phyloP scores from a whole-genome alignment of 352 stramenopile genomes.

The Saprolegnia parasitica region DNA sequence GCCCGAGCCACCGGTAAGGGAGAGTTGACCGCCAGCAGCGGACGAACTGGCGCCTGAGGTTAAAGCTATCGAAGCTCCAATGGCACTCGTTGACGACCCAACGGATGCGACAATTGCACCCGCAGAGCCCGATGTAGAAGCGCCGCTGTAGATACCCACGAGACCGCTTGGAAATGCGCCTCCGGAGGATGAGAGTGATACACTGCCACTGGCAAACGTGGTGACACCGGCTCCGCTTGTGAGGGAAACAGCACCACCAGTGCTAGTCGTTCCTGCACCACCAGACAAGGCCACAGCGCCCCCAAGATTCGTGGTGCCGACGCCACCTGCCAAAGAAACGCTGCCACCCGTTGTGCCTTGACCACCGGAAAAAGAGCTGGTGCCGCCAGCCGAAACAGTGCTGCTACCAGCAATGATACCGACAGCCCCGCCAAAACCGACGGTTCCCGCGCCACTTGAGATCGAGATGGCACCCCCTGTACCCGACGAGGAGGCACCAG shows the following conservation, averaged over 20 bases:
- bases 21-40: slow-evolving; percentile 9
- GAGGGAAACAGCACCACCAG: slow-evolving; percentile 11
- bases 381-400: slow-evolving; percentile 6
- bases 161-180: slow-evolving; percentile 16
- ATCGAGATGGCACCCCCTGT: slow-evolving; percentile 7
- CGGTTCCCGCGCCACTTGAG: slow-evolving; percentile 13
- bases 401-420: slow-evolving; percentile 17
- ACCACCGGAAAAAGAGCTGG: slow-evolving; percentile 11
- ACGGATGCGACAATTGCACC: slow-evolving; percentile 43
- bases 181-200: slow-evolving; percentile 2
- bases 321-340: slow-evolving; percentile 18
- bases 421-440: slow-evolving; percentile 9
- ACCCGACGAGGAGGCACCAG: slow-evolving; percentile 19
- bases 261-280: slow-evolving; percentile 18
- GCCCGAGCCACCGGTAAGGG: slow-evolving; percentile 13
- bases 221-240: slow-evolving; percentile 22
- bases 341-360: slow-evolving; percentile 25
- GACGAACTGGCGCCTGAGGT: slow-evolving; percentile 18
- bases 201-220: slow-evolving; percentile 22
- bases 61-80: slow-evolving; percentile 32
- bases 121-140: slow-evolving; percentile 32
- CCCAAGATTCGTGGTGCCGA: slow-evolving; percentile 12
- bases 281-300: slow-evolving; percentile 15
- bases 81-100: slow-evolving; percentile 32
- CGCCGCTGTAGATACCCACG: slow-evolving; percentile 1